Evolutionary conservation across 2,329 filamentous ascomycete genomes (phyloP), one percentile per base, ranked within the genome.

Genomic region (Sordariomycetes sp.): DNA sequence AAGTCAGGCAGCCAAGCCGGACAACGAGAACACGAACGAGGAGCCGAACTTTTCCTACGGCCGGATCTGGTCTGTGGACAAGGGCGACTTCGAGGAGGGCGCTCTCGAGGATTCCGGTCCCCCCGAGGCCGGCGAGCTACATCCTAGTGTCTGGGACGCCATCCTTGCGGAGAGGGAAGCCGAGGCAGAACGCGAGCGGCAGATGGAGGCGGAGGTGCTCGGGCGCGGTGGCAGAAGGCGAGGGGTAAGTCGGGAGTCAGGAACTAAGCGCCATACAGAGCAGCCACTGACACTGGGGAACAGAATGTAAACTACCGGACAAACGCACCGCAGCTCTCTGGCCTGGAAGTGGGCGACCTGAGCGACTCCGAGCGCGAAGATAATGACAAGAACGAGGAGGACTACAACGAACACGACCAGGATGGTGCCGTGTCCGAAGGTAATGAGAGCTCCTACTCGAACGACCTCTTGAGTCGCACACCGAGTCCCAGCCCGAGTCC

Each of bases 31-130:
- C 54, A 70, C 74, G 24, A 80, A 81, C 0, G 82, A 84, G 1
- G 88, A 95, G 66, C 86, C 84, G 0, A 87, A 91, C 58, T 99
- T 96, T 68, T 89, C 87, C 4, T 89, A 94, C 69, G 92, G 92
- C 45, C 82, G 89, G 52, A 86, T 99, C 1, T 99, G 94, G 94
- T 87, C 86, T 3, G 95, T 95, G 64, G 87, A 95, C 39, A 81
- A 83, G 62, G 82, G 80, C 8, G 74, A 76, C 0, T 75, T 95
- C 6, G 79, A 85, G 54, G 85, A 87, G 20, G 77, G 87, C 24
- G 75, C 81, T 42, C 69, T 71, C 1, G 74, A 77, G 25, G 72
- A 74, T 6, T 73, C 77, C 2, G 74, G 80, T 28, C 77, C 80
- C 7, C 74, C 78, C 5, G 68, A 76, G 8, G 74, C 76, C 0